Conservation (phyloP, 352 stramenopile genomes). For the Paralagenidium karlingii region DNA sequence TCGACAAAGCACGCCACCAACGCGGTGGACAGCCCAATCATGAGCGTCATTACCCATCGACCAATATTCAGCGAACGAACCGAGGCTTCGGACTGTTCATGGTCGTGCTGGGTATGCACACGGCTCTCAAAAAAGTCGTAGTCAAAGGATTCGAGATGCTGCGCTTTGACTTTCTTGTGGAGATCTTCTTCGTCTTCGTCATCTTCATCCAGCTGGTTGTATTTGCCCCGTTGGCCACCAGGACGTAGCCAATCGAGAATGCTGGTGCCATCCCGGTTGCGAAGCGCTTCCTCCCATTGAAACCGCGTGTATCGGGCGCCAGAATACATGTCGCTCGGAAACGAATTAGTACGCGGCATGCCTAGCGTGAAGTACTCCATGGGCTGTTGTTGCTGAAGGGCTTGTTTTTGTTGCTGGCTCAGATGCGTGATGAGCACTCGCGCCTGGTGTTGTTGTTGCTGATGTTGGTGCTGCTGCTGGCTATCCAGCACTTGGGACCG, state of each 20-base stretch:
- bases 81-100: slow-evolving; percentile 60
- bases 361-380: too few species aligned
- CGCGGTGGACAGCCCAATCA: slow-evolving; percentile 88
- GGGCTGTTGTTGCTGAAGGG: too few species aligned
- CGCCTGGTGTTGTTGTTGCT: too few species aligned
- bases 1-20: slow-evolving; percentile 91
- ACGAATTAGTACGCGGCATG: slow-evolving; percentile 70
- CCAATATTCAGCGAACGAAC: slow-evolving; percentile 72
- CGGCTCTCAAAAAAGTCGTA: slow-evolving; percentile 83
- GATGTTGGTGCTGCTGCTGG: too few species aligned
- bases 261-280: slow-evolving; percentile 43
- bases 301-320: slow-evolving; percentile 49
- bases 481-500: too few species aligned
- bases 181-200: slow-evolving; percentile 21
- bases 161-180: slow-evolving; percentile 55
- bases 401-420: too few species aligned
- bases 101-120: slow-evolving; percentile 80
- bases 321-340: slow-evolving; percentile 65
- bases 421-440: too few species aligned
- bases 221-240: slow-evolving; percentile 10
- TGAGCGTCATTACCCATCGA: slow-evolving; percentile 94
- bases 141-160: slow-evolving; percentile 78
- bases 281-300: slow-evolving; percentile 61
- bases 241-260: slow-evolving; percentile 46
- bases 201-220: slow-evolving; percentile 11